Conservation (phyloP, 2,329 filamentous ascomycete genomes). For the Diaporthe destruens region DNA sequence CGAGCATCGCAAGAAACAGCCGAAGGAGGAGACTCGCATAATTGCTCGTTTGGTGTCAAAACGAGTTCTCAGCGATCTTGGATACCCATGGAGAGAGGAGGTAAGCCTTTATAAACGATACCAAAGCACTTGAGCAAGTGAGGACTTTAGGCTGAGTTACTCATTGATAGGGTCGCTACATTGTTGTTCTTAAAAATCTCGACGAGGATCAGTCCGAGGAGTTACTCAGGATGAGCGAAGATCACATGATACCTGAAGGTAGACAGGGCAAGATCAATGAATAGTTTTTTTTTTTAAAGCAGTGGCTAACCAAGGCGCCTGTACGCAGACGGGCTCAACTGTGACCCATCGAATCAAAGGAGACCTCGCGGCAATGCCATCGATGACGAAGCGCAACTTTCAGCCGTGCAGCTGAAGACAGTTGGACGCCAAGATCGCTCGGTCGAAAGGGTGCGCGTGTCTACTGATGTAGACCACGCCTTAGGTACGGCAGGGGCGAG, state of each 20-base stretch:
- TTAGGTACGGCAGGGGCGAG: background rate
- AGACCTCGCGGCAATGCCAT: background rate
- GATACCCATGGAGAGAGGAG: conserved; percentile 89
- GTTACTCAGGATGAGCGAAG: background rate
- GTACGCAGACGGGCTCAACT: background rate
- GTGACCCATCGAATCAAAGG: background rate
- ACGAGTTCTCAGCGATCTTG: conserved; percentile 82
- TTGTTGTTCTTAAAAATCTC: background rate
- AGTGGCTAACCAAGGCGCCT: background rate
- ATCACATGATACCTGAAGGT: background rate
- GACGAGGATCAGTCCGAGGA: background rate
- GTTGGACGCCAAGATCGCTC: background rate
- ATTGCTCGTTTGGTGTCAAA: conserved; percentile 83
- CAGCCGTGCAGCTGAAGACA: background rate
- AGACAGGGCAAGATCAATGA: background rate
- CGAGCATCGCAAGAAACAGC: conserved; percentile 62
- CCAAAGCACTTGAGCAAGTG: too few relatives aligned
- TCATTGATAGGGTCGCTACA: background rate
- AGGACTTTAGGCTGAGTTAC: too few relatives aligned
- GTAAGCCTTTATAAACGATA: conserved; percentile 59
- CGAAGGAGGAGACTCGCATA: conserved; percentile 89
- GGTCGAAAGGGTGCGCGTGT: background rate
- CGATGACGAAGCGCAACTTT: background rate
- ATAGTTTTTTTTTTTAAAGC: background rate
- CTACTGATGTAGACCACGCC: background rate